These are phyloP conservation scores for Hippophae rhamnoides DNA, from an alignment of 306 rosid species.

Conservation along the genomic window DNA sequence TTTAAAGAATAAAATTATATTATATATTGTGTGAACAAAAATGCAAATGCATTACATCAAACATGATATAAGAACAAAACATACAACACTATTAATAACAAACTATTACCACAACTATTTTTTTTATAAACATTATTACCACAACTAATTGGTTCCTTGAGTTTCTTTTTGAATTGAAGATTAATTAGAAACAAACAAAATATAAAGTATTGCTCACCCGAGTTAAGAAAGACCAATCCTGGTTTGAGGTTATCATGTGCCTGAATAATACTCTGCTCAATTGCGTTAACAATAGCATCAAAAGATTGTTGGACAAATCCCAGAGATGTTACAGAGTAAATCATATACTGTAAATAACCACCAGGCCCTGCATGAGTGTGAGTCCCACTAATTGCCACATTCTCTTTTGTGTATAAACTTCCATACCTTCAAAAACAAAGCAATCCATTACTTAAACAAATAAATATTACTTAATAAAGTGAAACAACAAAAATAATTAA, in stretches of 20 bases:
- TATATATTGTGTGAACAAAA: too few relatives aligned
- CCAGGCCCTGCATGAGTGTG: slow-evolving; percentile 92
- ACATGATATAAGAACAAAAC: too few relatives aligned
- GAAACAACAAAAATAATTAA: too few relatives aligned
- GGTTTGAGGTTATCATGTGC: slow-evolving; percentile 65
- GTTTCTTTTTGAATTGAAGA: too few relatives aligned
- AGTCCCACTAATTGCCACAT: slow-evolving; percentile 77
- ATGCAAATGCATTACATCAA: too few relatives aligned
- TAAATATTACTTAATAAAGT: too few relatives aligned
- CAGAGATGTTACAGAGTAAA: slow-evolving; percentile 56
- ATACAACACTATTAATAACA: too few relatives aligned
- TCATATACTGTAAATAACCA: slow-evolving; percentile 64
- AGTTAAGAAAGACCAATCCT: slow-evolving; percentile 48
- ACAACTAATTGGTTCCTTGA: too few relatives aligned
- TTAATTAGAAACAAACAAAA: neutral
- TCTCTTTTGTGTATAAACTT: slow-evolving; percentile 55
- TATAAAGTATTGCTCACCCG: slow-evolving; percentile 20
- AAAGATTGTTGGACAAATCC: slow-evolving; percentile 80
- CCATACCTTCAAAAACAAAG: slow-evolving; percentile 39
- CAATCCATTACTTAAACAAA: too few relatives aligned
- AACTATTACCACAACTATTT: too few relatives aligned
- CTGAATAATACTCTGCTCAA: slow-evolving; percentile 57
- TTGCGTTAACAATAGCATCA: slow-evolving; percentile 55
- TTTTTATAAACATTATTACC: too few relatives aligned
- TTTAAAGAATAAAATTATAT: too few relatives aligned